Percentiles rank a stretch among this genome's conserved stretches.
Conservation (phyloP, 2,329 filamentous ascomycete species). For the Diaporthe ilicicola region DNA sequence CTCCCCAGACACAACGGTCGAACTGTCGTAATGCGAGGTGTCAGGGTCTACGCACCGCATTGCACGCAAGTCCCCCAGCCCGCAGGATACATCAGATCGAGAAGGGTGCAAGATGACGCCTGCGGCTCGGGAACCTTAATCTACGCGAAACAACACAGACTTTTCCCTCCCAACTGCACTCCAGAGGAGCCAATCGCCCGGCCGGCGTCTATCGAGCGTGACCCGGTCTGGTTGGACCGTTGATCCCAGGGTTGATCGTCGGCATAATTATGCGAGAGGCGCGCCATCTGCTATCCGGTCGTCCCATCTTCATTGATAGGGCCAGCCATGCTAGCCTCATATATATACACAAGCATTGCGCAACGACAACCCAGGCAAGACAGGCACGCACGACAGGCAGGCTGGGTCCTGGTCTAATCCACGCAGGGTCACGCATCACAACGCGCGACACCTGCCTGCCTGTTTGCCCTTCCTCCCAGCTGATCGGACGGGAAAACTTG, state of each 20-base stretch:
- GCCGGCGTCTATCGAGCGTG: neutral
- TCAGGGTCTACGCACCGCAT: neutral
- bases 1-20: slow-evolving; percentile 17
- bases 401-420: too few relatives aligned
- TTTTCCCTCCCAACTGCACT: neutral
- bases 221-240: neutral
- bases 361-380: neutral
- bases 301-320: slow-evolving; percentile 12
- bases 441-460: slow-evolving; percentile 1
- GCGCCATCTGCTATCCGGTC: slow-evolving; percentile 2
- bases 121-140: slow-evolving; percentile 11
- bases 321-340: neutral
- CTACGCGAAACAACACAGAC: slow-evolving; percentile 19
- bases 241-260: slow-evolving; percentile 22
- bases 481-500: slow-evolving; percentile 18
- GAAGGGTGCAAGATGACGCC: slow-evolving; percentile 4
- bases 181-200: slow-evolving; percentile 15
- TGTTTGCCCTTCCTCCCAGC: neutral
- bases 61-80: neutral
- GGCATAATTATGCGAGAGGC: slow-evolving; percentile 13
- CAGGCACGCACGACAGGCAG: neutral
- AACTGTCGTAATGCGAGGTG: slow-evolving; percentile 14
- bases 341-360: slow-evolving; percentile 15
- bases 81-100: neutral
- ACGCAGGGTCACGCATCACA: slow-evolving; percentile 16